phyloP scores from a whole-genome alignment of 306 rosid genomes.

The Vigna mungo region DNA sequence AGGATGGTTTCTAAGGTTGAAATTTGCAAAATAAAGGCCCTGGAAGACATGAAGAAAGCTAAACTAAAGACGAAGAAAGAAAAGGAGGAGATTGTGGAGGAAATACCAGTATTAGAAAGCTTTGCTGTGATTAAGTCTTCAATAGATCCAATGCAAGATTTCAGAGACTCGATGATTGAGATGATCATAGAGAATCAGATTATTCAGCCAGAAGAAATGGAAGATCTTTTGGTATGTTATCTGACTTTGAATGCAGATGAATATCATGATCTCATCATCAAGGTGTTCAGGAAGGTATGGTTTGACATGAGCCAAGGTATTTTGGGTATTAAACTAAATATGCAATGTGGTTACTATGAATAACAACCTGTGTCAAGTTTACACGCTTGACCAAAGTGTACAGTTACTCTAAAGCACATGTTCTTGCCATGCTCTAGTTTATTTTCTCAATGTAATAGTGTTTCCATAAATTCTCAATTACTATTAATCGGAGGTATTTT shows the following conservation, averaged over 20 bases:
- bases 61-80: conserved; percentile 63
- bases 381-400: conserved; percentile 26
- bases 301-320: conserved; percentile 61
- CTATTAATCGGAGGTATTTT: not conserved
- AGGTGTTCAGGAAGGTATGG: conserved; percentile 92
- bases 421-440: conserved; percentile 39
- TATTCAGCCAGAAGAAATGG: conserved; percentile 70
- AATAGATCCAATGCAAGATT: conserved; percentile 73
- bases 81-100: conserved; percentile 47
- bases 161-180: conserved; percentile 95
- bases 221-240: conserved; percentile 86
- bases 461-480: conserved; percentile 3
- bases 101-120: conserved; percentile 58
- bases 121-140: conserved; percentile 87
- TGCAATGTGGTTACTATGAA: conserved; percentile 46
- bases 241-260: conserved; percentile 87
- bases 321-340: conserved; percentile 49
- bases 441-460: conserved; percentile 2
- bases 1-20: conserved; percentile 72
- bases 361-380: conserved; percentile 32
- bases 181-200: conserved; percentile 79
- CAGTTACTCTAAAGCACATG: not conserved
- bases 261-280: conserved; percentile 83
- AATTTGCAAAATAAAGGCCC: conserved; percentile 71
- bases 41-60: conserved; percentile 71